A percentile compares a stretch with the other conserved stretches of the same genome.
Evolutionary conservation across 345 rosid species (phyloP).

Genomic region (Melastoma malabathricum): DNA sequence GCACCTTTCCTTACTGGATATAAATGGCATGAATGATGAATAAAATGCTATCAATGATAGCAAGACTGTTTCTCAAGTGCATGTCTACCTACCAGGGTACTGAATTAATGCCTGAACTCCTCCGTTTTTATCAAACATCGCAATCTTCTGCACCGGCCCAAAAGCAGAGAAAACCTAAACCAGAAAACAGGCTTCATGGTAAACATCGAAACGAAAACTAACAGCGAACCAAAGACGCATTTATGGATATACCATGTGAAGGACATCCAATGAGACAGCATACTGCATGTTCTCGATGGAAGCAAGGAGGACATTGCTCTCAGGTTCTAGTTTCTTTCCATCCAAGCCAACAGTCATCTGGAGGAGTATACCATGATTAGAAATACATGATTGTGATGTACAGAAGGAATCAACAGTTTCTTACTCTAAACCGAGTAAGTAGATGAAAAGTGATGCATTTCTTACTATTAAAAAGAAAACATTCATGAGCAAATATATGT

Average conservation of each 20-base stretch:
- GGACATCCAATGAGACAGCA: constrained; percentile 91
- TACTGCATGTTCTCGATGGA: constrained; percentile 99
- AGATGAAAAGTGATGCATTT: too few relatives aligned
- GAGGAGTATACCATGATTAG: constrained; percentile 3
- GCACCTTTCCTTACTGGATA: not conserved
- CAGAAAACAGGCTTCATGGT: not conserved
- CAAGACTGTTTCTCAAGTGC: too few relatives aligned
- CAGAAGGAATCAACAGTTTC: not conserved
- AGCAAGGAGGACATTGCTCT: constrained; percentile 97
- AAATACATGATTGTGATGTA: not conserved
- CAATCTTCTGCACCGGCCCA: too few relatives aligned
- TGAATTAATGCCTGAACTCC: constrained; percentile 8
- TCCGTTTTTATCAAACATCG: too few relatives aligned
- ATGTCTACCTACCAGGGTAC: constrained; percentile 20
- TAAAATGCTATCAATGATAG: too few relatives aligned
- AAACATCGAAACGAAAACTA: not conserved
- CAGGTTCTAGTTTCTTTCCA: constrained; percentile 93
- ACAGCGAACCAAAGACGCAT: too few relatives aligned
- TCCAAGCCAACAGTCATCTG: constrained; percentile 71
- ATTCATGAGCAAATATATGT: too few relatives aligned
- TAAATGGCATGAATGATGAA: not conserved
- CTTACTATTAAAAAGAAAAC: too few relatives aligned
- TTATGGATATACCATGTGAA: constrained; percentile 54
- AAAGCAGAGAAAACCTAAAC: constrained; percentile 66
- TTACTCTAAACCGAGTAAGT: too few relatives aligned